Base-by-base conservation (phyloP, 495 filamentous ascomycete genomes). In the Hypoxylon cercidicola region DNA sequence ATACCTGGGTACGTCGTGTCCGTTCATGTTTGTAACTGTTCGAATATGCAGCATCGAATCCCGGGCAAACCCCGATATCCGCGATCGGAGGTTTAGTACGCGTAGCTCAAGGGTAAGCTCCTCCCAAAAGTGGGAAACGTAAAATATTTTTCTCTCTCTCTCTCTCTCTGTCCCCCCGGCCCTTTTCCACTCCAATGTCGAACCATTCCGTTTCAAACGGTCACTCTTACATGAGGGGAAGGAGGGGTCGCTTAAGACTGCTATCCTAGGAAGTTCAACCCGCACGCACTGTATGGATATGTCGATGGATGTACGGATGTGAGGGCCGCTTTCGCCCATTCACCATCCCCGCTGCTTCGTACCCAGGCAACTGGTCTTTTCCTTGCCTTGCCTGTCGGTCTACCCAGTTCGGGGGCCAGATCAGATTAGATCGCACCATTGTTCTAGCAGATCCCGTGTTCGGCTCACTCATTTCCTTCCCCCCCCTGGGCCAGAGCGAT, bases 361-460 rank as follows among this genome's bases (percentile, higher is more conserved):
- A 35, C 41, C 18, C 48, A n/a, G n/a, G n/a, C n/a, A n/a, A 35
- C 58, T 53, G 58, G 52, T 46, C 53, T 41, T n/a, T 55, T 46
- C 53, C 41, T n/a, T 55, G 30, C 64, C 9, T 32, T 11, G 30
- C 30, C 30, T 7, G 30, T 32, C 30, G 30, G 64, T 46, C 58
- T 54, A 58, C n/a, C 30, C 37, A 51, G 13, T 55, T 60, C 43
- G 58, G 61, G 52, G 15, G 41, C 58, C 43, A 62, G 58, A 68
- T 68, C 64, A 59, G 64, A 68, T 62, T 68, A 68, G 64, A 62
- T 68, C 41, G 53, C 62, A 53, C 48, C 48, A 68, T 51, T 58
- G 37, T 50, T 16, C 41, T 47, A 41, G 16, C 21, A 43, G 35
- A 44, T 43, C 41, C 39, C 45, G 9, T 43, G 47, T 35, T 43